These are phyloP conservation scores for Epichloe festucae DNA, from an alignment of 2,329 filamentous ascomycete species.

Conservation along the genomic window DNA sequence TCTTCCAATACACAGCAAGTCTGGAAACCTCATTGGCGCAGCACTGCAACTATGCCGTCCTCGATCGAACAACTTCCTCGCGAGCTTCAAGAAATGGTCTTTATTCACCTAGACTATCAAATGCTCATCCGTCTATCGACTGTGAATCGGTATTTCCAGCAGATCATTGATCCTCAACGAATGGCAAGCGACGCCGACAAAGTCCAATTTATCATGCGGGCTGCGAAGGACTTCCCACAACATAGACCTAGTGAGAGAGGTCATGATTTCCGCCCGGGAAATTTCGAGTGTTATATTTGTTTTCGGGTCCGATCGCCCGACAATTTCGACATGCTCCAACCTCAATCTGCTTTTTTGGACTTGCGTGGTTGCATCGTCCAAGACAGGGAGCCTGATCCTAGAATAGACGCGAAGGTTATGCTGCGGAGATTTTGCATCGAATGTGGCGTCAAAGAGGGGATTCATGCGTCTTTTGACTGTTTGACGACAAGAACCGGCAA, in stretches of 20 bases:
- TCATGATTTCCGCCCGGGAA: conserved; percentile 25
- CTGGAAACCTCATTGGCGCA: conserved; percentile 4
- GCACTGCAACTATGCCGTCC: conserved; percentile 10
- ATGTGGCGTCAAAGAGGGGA: conserved; percentile 25
- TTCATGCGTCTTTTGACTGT: conserved; percentile 25
- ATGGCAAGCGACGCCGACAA: conserved; percentile 25
- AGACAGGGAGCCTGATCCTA: conserved; percentile 15
- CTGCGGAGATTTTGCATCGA: conserved; percentile 29
- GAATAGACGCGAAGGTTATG: conserved; percentile 16
- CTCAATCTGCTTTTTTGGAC: conserved; percentile 20
- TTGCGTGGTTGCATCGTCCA: conserved; percentile 16
- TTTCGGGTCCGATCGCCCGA: conserved; percentile 26
- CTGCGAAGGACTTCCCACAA: conserved; percentile 27
- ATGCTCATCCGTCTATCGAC: conserved; percentile 27
- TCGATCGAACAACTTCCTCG: conserved; percentile 21
- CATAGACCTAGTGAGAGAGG: conserved; percentile 26
- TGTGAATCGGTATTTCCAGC: conserved; percentile 22
- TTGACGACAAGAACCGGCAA: conserved; percentile 24
- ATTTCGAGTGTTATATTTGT: conserved; percentile 30
- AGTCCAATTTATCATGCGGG: conserved; percentile 27
- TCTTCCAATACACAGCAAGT: not conserved
- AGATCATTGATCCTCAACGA: conserved; percentile 18
- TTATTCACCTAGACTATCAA: conserved; percentile 25
- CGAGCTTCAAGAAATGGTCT: conserved; percentile 21
- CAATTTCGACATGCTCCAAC: conserved; percentile 25